These are phyloP conservation scores for Camelina laxa DNA, from an alignment of 345 rosid genomes.

Conservation along the genomic window DNA sequence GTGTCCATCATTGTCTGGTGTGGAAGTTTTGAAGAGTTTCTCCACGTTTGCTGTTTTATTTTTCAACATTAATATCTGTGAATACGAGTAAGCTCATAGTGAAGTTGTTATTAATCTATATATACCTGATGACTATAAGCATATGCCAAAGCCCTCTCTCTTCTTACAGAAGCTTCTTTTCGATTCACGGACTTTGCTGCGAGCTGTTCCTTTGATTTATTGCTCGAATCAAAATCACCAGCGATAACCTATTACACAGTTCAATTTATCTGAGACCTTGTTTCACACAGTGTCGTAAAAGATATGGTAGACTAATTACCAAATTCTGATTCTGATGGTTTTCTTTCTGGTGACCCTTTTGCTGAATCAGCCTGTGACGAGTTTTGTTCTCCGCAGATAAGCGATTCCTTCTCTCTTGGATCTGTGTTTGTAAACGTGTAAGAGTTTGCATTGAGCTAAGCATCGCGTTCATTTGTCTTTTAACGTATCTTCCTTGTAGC, in stretches of 20 bases:
- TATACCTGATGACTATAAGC: slow-evolving; percentile 86
- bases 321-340: slow-evolving; percentile 47
- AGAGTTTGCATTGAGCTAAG: slow-evolving; percentile 89
- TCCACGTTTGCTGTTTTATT: slow-evolving; percentile 45
- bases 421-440: slow-evolving; percentile 75
- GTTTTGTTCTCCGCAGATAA: slow-evolving; percentile 79
- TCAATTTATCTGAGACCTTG: slow-evolving; percentile 12
- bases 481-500: slow-evolving; percentile 71
- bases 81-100: background rate
- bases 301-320: slow-evolving; percentile 50
- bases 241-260: slow-evolving; percentile 16
- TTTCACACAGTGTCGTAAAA: background rate
- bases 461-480: slow-evolving; percentile 73
- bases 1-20: slow-evolving; percentile 40
- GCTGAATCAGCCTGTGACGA: slow-evolving; percentile 70
- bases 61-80: background rate
- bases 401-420: slow-evolving; percentile 70
- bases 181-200: slow-evolving; percentile 52
- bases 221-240: slow-evolving; percentile 71
- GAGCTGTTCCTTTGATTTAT: slow-evolving; percentile 69
- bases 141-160: slow-evolving; percentile 95
- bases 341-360: slow-evolving; percentile 48
- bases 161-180: slow-evolving; percentile 81
- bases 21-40: slow-evolving; percentile 45
- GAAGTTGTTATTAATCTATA: background rate